Percentiles rank a stretch among this genome's conserved stretches.
phyloP scores from a whole-genome alignment of 768 basidiomycete species.

The Tricholoma hemisulphureum region DNA sequence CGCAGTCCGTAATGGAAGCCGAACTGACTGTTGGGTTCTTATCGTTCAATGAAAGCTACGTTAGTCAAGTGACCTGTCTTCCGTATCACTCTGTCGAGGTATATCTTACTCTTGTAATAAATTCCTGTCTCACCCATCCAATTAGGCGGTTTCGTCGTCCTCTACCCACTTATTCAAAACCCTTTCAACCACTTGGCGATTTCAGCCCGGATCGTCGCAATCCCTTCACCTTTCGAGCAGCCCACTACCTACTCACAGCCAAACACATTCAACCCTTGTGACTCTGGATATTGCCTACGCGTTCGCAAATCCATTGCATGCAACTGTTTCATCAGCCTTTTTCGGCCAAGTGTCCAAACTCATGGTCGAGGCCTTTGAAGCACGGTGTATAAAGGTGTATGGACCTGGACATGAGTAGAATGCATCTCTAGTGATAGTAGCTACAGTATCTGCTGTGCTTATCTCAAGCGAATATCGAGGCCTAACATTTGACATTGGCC shows the following conservation, averaged over 20 bases:
- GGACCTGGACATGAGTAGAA: conserved; percentile 33
- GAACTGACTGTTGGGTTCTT: conserved; percentile 90
- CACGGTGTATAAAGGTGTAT: conserved; percentile 74
- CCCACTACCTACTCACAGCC: conserved; percentile 18
- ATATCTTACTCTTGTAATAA: conserved; percentile 22
- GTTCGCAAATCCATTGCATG: conserved; percentile 85
- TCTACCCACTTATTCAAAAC: conserved; percentile 73
- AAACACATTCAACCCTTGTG: conserved; percentile 66
- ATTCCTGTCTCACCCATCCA: conserved; percentile 3
- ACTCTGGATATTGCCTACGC: conserved; percentile 82
- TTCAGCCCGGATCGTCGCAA: conserved; percentile 53
- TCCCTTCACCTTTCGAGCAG: conserved; percentile 37
- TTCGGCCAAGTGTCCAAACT: conserved; percentile 83
- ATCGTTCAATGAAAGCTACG: conserved; percentile 82
- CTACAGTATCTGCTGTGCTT: too few relatives aligned
- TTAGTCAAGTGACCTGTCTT: conserved; percentile 77
- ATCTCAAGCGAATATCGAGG: too few relatives aligned
- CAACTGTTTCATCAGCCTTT: conserved; percentile 77
- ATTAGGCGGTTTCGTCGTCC: conserved; percentile 69
- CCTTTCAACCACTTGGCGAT: conserved; percentile 71
- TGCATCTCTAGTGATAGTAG: too few relatives aligned
- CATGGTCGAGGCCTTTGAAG: conserved; percentile 93
- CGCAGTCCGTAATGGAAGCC: conserved; percentile 60
- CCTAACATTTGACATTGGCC: too few relatives aligned
- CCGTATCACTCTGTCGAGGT: conserved; percentile 83